Conservation (phyloP, 2,329 filamentous ascomycete genomes). For the Pseudogymnoascus sp. region DNA sequence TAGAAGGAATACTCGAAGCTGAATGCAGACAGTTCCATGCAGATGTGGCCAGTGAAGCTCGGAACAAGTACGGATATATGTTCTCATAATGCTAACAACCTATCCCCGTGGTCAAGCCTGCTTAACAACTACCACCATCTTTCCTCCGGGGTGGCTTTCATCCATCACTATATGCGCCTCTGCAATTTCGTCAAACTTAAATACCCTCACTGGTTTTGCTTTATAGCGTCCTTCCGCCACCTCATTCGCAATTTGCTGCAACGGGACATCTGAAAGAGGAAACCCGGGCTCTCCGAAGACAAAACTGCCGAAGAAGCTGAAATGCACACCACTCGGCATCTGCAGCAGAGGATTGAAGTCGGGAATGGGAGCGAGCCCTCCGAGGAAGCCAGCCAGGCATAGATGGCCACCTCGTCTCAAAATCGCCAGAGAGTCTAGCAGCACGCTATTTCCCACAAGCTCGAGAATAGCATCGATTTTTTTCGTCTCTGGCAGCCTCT, state of each 20-base stretch:
- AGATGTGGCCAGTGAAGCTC: background rate
- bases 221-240: conserved; percentile 13
- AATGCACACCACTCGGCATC: conserved; percentile 16
- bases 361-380: conserved; percentile 15
- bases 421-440: conserved; percentile 18
- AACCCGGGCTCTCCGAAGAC: conserved; percentile 15
- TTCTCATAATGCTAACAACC: background rate
- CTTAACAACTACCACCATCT: background rate
- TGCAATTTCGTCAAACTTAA: background rate
- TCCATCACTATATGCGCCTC: background rate
- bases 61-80: background rate
- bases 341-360: conserved; percentile 18
- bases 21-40: conserved; percentile 8
- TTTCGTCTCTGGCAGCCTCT: conserved; percentile 5
- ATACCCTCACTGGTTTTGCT: conserved; percentile 10
- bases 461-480: conserved; percentile 14
- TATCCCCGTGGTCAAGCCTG: background rate
- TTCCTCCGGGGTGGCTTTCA: background rate
- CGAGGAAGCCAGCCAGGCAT: conserved; percentile 18
- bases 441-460: conserved; percentile 15
- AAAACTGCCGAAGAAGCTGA: conserved; percentile 17
- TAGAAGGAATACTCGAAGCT: conserved; percentile 9
- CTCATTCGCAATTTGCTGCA: conserved; percentile 15
- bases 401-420: conserved; percentile 15
- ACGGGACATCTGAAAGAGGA: conserved; percentile 13